Evolutionary conservation across 306 rosid genomes (phyloP).

Genomic region (Psophocarpus tetragonolobus): DNA sequence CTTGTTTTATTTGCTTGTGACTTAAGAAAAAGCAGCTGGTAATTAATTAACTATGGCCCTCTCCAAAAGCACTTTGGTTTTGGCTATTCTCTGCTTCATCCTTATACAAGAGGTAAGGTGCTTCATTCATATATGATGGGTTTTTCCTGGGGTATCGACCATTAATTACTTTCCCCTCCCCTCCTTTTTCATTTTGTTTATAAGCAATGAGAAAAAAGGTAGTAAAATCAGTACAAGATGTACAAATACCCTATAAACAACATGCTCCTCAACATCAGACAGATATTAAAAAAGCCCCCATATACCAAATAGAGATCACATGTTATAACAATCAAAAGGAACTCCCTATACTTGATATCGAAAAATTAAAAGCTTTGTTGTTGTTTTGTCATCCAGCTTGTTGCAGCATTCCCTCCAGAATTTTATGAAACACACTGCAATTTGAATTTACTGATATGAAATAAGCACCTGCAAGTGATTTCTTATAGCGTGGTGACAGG

Average conservation of each 20-base stretch:
- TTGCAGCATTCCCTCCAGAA: not conserved
- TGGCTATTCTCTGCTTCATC: constrained; percentile 35
- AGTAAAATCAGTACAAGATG: not conserved
- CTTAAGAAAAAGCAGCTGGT: not conserved
- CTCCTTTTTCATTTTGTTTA: not conserved
- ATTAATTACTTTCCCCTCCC: not conserved
- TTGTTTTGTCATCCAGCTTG: not conserved
- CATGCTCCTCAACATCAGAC: not conserved
- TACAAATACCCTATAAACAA: not conserved
- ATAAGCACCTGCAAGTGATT: not conserved
- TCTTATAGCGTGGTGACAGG: not conserved
- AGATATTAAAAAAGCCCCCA: not conserved
- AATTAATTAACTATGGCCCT: constrained; percentile 21
- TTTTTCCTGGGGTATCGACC: not conserved
- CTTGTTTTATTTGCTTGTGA: constrained; percentile 6
- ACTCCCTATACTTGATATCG: not conserved
- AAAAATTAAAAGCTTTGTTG: not conserved
- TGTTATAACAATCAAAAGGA: not conserved
- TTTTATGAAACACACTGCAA: not conserved
- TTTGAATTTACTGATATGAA: not conserved
- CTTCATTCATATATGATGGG: not conserved
- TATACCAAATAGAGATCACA: not conserved
- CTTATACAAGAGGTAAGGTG: constrained; percentile 41
- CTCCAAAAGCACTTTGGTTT: constrained; percentile 25
- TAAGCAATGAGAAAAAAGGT: not conserved